A percentile compares a stretch with the other conserved stretches of the same genome.
Conservation (phyloP, 768 basidiomycete species). For the Naganishia vaughanmartiniae region DNA sequence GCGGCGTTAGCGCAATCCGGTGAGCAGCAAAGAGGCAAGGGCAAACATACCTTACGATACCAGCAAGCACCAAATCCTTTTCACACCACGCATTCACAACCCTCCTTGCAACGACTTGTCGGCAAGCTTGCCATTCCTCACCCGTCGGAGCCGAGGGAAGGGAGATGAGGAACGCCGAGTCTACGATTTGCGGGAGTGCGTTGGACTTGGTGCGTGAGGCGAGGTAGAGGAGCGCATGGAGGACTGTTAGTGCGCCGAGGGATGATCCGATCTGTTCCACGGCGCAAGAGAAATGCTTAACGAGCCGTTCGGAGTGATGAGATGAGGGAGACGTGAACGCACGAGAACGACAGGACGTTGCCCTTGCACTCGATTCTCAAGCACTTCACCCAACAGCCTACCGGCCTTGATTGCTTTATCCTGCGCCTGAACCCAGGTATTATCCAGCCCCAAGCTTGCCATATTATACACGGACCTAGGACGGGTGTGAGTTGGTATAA, state of each 20-base stretch:
- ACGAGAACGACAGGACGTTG: constrained; percentile 55
- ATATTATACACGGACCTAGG: constrained; percentile 47
- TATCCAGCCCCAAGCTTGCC: constrained; percentile 50
- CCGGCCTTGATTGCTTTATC: constrained; percentile 56
- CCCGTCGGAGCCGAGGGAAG: constrained; percentile 52
- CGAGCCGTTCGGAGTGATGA: too few relatives aligned
- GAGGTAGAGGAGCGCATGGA: constrained; percentile 51
- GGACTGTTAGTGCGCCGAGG: constrained; percentile 54
- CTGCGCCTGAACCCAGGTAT: constrained; percentile 51
- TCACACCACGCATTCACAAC: constrained; percentile 53
- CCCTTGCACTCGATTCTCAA: constrained; percentile 56
- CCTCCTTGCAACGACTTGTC: constrained; percentile 51
- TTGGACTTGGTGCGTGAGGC: constrained; percentile 34
- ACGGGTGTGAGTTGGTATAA: too few relatives aligned
- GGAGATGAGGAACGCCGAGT: constrained; percentile 55
- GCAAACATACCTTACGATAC: constrained; percentile 48
- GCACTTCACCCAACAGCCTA: constrained; percentile 54
- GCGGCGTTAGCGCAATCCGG: not conserved
- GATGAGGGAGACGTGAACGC: constrained; percentile 22
- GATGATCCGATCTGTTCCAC: constrained; percentile 53
- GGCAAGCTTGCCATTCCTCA: constrained; percentile 51
- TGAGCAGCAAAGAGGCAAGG: not conserved
- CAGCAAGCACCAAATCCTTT: constrained; percentile 53
- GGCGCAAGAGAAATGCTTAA: not conserved
- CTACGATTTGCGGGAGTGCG: constrained; percentile 50